Evolutionary conservation across 768 basidiomycete species (phyloP).

Genomic region (Sporobolomyces phaffii): DNA sequence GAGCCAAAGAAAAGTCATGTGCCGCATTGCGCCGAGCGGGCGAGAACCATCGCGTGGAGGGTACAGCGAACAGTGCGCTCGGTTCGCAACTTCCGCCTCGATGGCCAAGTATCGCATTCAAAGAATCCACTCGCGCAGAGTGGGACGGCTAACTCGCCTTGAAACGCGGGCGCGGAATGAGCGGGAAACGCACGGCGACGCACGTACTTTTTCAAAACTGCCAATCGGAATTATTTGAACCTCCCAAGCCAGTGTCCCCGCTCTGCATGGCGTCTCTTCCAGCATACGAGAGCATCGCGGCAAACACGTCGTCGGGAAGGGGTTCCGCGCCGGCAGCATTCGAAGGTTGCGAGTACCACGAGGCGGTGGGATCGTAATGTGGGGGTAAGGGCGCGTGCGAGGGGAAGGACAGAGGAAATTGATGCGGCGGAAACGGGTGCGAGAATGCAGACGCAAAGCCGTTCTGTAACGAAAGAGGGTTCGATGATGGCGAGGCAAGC

Average conservation of each 20-base stretch:
- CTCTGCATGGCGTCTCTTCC: neutral
- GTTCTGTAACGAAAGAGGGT: slow-evolving; percentile 10
- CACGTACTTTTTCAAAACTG: slow-evolving; percentile 2
- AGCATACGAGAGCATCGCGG: neutral
- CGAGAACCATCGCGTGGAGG: too few relatives aligned
- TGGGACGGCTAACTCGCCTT: too few relatives aligned
- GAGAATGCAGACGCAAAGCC: slow-evolving; percentile 5
- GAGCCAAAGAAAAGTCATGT: too few relatives aligned
- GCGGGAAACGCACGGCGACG: too few relatives aligned
- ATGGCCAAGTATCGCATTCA: too few relatives aligned
- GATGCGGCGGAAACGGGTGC: neutral
- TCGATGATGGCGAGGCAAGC: neutral
- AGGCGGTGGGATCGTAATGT: neutral
- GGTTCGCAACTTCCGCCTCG: too few relatives aligned
- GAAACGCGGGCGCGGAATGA: too few relatives aligned
- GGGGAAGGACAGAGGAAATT: neutral
- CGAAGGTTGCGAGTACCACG: neutral
- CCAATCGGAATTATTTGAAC: neutral
- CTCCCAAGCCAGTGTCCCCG: neutral
- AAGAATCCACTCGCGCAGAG: too few relatives aligned
- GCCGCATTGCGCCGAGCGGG: too few relatives aligned
- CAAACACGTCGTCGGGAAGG: slow-evolving; percentile 18
- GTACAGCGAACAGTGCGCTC: too few relatives aligned
- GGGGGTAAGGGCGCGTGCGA: neutral
- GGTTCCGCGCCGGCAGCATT: neutral